Evolutionary conservation across 1,139 yeast genomes (phyloP).

Genomic region (Waltiozyma sp.): DNA sequence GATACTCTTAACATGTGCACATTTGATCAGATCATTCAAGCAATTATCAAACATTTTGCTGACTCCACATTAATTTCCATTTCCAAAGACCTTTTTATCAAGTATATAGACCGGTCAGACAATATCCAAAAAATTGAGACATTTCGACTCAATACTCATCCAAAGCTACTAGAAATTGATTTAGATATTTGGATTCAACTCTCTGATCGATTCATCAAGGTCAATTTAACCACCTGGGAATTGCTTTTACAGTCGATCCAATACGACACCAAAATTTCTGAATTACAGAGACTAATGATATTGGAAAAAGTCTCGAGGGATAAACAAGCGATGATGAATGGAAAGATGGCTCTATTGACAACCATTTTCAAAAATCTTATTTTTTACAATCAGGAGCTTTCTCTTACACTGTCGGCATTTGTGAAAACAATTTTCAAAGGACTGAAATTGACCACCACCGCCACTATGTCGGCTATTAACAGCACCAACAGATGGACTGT

Average conservation of each 20-base stretch:
- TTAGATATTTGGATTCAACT: background rate
- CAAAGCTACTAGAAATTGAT: background rate
- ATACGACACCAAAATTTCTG: background rate
- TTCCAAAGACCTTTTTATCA: background rate
- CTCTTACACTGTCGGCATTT: too few relatives aligned
- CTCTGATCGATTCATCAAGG: background rate
- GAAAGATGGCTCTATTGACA: too few relatives aligned
- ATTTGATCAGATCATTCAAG: background rate
- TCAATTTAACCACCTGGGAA: background rate
- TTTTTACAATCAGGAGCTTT: too few relatives aligned
- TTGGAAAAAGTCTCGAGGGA: background rate
- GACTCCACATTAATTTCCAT: background rate
- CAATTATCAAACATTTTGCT: background rate
- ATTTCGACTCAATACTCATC: background rate
- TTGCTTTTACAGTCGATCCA: background rate
- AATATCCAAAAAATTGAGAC: background rate
- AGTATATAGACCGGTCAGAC: background rate
- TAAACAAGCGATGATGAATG: background rate
- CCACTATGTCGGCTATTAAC: background rate
- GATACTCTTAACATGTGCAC: background rate
- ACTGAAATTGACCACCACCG: background rate
- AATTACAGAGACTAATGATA: background rate
- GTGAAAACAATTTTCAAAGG: background rate
- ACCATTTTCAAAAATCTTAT: too few relatives aligned
- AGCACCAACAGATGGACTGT: background rate